Evolutionary conservation across 2,329 filamentous ascomycete genomes (phyloP), one percentile per base, ranked within the genome.

Genomic region (Arthrinium puccinioides): DNA sequence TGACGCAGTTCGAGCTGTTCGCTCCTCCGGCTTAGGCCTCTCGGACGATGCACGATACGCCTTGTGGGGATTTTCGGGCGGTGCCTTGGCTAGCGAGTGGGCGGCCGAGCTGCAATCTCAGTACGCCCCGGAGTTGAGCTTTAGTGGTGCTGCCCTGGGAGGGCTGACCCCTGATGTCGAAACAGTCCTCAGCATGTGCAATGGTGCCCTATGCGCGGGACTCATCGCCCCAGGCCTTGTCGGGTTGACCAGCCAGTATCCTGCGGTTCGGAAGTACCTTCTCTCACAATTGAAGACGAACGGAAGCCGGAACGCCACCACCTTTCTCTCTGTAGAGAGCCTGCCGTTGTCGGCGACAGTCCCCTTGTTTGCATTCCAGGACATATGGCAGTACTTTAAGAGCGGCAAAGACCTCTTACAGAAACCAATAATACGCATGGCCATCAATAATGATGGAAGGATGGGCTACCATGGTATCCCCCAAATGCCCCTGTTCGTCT

Each of bases 21-120:
- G 39, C 2, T 31, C 32, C 9, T 27, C 26, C 9, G 40, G 30
- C 9, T 33, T 33, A 11, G 40, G 32, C 6, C 29, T 39, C 11
- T 31, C 36, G 16, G 36, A 33, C 14, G 46, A 59, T 19, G 54
- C 62, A 2, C 53, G 47, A 3, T 49, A 59, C 26, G 59, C 60
- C 0, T 51, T 73, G 38, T 73, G 69, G 70, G 74, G 74, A 0
- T 78, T 76, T 47, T 74, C 68, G 1, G 74, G 74, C 3, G 74
- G 74, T 4, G 64, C 65, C 2, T 43, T 76, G 14, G 71, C 72
- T 0, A 67, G 59, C 3, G 69, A 69, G 21, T 72, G 64, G 60
- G 73, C 73, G 0, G 65, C 68, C 13, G 70, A 76, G 34, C 49
- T 76, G 16, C 69, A 72, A 29, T 55, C 60, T 1, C 54, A 56